Evolutionary conservation across 1,284 basidiomycete species (phyloP).

Genomic region (Ceratobasidium theobromae): DNA sequence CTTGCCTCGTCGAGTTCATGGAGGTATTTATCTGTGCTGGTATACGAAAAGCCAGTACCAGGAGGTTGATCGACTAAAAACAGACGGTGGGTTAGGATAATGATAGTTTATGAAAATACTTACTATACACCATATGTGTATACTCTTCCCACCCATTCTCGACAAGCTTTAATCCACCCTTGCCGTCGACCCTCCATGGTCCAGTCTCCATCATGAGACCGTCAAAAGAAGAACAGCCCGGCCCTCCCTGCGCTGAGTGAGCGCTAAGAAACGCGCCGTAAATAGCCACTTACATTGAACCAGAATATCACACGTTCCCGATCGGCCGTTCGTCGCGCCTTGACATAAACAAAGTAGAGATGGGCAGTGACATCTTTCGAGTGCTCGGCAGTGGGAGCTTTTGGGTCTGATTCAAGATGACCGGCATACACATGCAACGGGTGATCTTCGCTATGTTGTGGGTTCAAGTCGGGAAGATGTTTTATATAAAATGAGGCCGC

Average conservation of each 20-base stretch:
- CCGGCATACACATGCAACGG: slow-evolving; percentile 82
- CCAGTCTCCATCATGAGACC: slow-evolving; percentile 98
- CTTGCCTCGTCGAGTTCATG: slow-evolving; percentile 73
- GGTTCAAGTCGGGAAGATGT: slow-evolving; percentile 71
- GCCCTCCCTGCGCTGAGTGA: slow-evolving; percentile 67
- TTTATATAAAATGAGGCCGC: slow-evolving; percentile 85
- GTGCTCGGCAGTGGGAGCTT: slow-evolving; percentile 49
- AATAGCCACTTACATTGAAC: slow-evolving; percentile 75
- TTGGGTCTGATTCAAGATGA: slow-evolving; percentile 77
- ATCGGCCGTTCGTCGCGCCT: slow-evolving; percentile 84
- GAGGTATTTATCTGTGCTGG: slow-evolving; percentile 82
- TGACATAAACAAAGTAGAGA: slow-evolving; percentile 87
- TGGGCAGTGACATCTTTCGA: slow-evolving; percentile 68
- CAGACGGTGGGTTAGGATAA: background rate
- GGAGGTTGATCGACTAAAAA: slow-evolving; percentile 89
- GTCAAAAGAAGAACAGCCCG: slow-evolving; percentile 96
- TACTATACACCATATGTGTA: slow-evolving; percentile 91
- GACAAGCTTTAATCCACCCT: slow-evolving; percentile 74
- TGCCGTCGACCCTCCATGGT: slow-evolving; percentile 81
- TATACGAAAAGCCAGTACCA: slow-evolving; percentile 92
- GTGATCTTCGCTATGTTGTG: slow-evolving; percentile 56
- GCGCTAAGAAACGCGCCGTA: background rate
- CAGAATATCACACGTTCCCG: slow-evolving; percentile 90
- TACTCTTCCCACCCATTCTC: slow-evolving; percentile 99
- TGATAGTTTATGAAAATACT: slow-evolving; percentile 41